Percentiles rank a stretch among this genome's conserved stretches.
Evolutionary conservation across 2,329 filamentous ascomycete genomes (phyloP).

Genomic region (Colletotrichum orbiculare): DNA sequence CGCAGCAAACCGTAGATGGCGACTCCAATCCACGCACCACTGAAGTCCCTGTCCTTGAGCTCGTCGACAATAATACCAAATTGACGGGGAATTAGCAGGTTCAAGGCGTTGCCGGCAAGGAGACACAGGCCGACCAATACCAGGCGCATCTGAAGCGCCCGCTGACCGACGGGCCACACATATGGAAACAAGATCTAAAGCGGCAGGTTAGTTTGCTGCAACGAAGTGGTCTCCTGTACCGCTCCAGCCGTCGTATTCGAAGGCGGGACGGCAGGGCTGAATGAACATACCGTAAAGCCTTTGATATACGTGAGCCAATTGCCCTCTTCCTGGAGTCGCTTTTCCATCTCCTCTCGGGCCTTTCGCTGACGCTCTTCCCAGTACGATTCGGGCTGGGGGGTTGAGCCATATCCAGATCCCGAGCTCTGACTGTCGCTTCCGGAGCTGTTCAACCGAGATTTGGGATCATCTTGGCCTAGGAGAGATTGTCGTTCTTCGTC

Average conservation of each 20-base stretch:
- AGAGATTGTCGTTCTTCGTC: conserved; percentile 71
- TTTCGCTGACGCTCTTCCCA: conserved; percentile 65
- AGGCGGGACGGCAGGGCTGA: conserved; percentile 8
- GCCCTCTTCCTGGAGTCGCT: conserved; percentile 78
- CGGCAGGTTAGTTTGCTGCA: neutral
- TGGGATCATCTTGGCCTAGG: conserved; percentile 49
- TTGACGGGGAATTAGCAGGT: conserved; percentile 83
- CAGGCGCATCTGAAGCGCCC: conserved; percentile 74
- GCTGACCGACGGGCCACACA: conserved; percentile 78
- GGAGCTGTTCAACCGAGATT: conserved; percentile 40
- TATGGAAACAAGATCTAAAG: conserved; percentile 79
- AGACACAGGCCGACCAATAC: conserved; percentile 75
- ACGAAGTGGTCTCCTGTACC: no score
- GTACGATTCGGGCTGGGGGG: conserved; percentile 60
- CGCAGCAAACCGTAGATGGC: conserved; percentile 62
- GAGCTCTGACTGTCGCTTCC: conserved; percentile 38
- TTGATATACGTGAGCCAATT: conserved; percentile 83
- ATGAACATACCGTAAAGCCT: conserved; percentile 68
- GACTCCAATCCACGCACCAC: conserved; percentile 62
- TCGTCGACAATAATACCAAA: conserved; percentile 82
- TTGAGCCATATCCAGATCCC: conserved; percentile 55
- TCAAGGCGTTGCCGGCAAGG: conserved; percentile 76
- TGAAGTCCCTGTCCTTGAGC: conserved; percentile 52
- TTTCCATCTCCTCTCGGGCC: conserved; percentile 69
- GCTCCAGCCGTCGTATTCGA: neutral